phyloP scores from a whole-genome alignment of 345 rosid species.

The Brassica carinata region DNA sequence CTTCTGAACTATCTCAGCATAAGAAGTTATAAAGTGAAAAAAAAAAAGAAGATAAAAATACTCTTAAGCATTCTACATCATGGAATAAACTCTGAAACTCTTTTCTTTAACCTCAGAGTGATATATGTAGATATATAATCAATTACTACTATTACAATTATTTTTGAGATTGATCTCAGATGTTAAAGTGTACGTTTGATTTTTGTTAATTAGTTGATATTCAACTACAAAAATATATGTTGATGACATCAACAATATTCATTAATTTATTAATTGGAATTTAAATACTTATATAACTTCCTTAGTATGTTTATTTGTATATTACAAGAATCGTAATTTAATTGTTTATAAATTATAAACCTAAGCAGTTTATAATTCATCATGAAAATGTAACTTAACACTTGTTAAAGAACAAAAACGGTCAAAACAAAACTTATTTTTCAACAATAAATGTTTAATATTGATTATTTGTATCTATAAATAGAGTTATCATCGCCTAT shows the following conservation, averaged over 20 bases:
- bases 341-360: not conserved
- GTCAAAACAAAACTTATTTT: not conserved
- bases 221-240: not conserved
- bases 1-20: too few species aligned
- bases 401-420: not conserved
- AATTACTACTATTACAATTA: too few species aligned
- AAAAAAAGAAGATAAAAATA: not conserved
- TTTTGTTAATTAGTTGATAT: not conserved
- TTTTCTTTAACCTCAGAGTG: not conserved
- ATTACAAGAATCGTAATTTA: not conserved
- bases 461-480: not conserved
- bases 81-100: not conserved
- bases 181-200: not conserved
- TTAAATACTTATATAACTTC: too few species aligned
- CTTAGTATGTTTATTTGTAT: not conserved
- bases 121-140: not conserved
- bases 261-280: too few species aligned
- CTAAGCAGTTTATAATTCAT: not conserved
- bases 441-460: not conserved
- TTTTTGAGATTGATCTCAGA: not conserved
- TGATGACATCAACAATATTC: not conserved
- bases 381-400: not conserved
- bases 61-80: too few species aligned
- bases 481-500: not conserved
- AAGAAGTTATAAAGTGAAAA: too few species aligned